Conservation (phyloP, 2,329 filamentous ascomycete genomes). For the Aureobasidium sp. region DNA sequence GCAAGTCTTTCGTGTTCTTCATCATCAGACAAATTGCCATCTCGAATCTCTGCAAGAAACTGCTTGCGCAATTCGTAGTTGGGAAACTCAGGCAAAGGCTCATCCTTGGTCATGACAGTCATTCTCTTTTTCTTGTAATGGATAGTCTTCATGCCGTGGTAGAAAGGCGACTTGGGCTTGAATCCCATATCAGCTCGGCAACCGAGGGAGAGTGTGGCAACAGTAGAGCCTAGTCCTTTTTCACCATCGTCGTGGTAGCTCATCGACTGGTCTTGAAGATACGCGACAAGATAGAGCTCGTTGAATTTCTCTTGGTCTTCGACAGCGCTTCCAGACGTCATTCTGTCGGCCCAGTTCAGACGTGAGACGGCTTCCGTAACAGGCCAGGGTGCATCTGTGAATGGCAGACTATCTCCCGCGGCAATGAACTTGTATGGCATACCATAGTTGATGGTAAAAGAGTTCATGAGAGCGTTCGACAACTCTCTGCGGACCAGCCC, state of each 20-base stretch:
- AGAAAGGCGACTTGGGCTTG: slow-evolving; percentile 46
- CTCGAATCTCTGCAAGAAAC: slow-evolving; percentile 23
- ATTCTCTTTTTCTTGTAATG: background rate
- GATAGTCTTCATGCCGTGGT: slow-evolving; percentile 22
- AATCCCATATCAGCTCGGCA: slow-evolving; percentile 50
- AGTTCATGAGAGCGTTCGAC: slow-evolving; percentile 22
- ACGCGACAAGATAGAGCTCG: slow-evolving; percentile 54
- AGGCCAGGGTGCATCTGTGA: slow-evolving; percentile 36
- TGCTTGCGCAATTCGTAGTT: slow-evolving; percentile 27
- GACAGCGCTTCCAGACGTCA: slow-evolving; percentile 26
- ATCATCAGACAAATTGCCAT: slow-evolving; percentile 15
- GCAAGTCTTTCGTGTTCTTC: slow-evolving; percentile 20
- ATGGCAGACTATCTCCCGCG: slow-evolving; percentile 41
- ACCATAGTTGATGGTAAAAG: slow-evolving; percentile 35
- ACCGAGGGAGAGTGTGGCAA: slow-evolving; percentile 54
- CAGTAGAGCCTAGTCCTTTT: slow-evolving; percentile 50
- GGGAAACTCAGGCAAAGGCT: slow-evolving; percentile 20
- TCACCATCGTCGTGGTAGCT: slow-evolving; percentile 62
- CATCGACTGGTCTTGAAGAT: slow-evolving; percentile 52
- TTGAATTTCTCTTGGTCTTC: slow-evolving; percentile 43
- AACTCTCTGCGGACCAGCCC: slow-evolving; percentile 24
- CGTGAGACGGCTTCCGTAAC: slow-evolving; percentile 44
- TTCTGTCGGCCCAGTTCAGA: slow-evolving; percentile 47
- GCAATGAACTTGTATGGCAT: slow-evolving; percentile 60
- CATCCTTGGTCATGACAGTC: slow-evolving; percentile 17